phyloP scores from a whole-genome alignment of 2,329 filamentous ascomycete genomes.

The Neoscytalidium dimidiatum region DNA sequence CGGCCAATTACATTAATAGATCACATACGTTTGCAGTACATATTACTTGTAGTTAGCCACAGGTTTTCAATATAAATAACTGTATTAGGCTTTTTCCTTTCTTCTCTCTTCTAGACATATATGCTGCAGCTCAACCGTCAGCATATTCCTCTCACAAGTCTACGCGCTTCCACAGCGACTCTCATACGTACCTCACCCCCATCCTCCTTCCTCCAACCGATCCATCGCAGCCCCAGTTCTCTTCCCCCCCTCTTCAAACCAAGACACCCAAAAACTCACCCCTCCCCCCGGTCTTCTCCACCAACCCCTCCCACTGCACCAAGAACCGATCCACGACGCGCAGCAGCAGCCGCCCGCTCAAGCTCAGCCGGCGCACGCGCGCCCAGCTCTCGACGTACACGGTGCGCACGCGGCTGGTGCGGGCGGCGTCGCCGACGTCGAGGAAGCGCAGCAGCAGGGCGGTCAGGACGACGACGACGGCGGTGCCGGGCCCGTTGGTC shows the following conservation, averaged over 20 bases:
- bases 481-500: constrained; percentile 87
- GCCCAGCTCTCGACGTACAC: constrained; percentile 95
- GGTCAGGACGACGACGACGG: constrained; percentile 71
- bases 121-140: no score
- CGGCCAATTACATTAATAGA: no score
- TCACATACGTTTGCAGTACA: no score
- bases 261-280: constrained; percentile 49
- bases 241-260: constrained; percentile 5
- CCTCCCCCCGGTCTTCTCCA: constrained; percentile 40
- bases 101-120: no score
- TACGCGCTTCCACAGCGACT: no score
- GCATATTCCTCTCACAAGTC: no score
- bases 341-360: constrained; percentile 78
- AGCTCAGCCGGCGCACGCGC: constrained; percentile 75
- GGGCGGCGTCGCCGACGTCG: constrained; percentile 38
- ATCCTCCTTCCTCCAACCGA: no score
- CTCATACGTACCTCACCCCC: no score
- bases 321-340: constrained; percentile 74
- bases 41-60: no score
- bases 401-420: constrained; percentile 63
- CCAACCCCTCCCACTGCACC: constrained; percentile 76
- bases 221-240: no score
- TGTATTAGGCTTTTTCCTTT: no score
- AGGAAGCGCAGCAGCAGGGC: constrained; percentile 58
- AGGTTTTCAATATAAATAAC: no score